Percentiles rank a stretch among this genome's conserved stretches.
Evolutionary conservation across 805 yeast species (phyloP).

Genomic region (Candida hispaniensis): DNA sequence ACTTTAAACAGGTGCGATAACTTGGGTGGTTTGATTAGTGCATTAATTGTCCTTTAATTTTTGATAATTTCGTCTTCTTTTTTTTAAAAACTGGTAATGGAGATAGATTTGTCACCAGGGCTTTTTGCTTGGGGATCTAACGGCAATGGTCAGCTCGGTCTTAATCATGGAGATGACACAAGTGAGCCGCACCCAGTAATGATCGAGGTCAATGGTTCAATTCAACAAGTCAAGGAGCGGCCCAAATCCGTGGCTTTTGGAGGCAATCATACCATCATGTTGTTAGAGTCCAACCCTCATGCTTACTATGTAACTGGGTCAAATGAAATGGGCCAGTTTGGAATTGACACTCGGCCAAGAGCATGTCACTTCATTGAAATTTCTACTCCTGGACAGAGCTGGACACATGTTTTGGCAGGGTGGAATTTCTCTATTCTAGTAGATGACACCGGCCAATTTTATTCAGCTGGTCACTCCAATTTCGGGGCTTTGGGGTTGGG

Average conservation of each 20-base stretch:
- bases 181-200: constrained; percentile 22
- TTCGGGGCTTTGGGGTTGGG: constrained; percentile 66
- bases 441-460: constrained; percentile 33
- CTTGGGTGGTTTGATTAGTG: no score
- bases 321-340: constrained; percentile 47
- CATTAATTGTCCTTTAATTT: no score
- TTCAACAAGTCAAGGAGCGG: constrained; percentile 14
- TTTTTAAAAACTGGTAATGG: no score
- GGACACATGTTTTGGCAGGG: constrained; percentile 54
- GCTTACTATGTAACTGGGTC: constrained; percentile 49
- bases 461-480: constrained; percentile 38
- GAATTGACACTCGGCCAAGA: constrained; percentile 19
- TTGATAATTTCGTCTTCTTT: no score
- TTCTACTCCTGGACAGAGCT: constrained; percentile 20
- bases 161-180: constrained; percentile 42
- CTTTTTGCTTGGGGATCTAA: constrained; percentile 66
- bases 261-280: constrained; percentile 71
- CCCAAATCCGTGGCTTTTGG: constrained; percentile 48
- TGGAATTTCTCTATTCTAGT: constrained; percentile 66
- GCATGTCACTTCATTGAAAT: constrained; percentile 10
- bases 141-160: constrained; percentile 68
- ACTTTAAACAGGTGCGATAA: no score
- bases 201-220: constrained; percentile 1
- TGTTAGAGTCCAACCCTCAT: constrained; percentile 7
- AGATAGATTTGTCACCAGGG: no score